These are phyloP conservation scores for Scedosporium aurantiacum DNA, from an alignment of 2,329 filamentous ascomycete species.

Conservation along the genomic window DNA sequence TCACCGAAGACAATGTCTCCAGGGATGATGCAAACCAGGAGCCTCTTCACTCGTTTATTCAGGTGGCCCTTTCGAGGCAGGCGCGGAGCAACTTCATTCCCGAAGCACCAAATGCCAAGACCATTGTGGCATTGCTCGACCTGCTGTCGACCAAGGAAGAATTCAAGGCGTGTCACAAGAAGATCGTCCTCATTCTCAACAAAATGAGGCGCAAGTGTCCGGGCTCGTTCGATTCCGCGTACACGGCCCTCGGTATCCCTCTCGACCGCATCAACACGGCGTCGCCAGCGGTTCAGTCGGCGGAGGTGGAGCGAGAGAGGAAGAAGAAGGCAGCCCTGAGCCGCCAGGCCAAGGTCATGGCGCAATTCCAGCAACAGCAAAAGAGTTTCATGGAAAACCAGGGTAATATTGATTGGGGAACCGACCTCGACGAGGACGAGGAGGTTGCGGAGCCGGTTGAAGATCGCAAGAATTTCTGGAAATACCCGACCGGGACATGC, in stretches of 20 bases:
- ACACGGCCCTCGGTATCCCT: conserved; percentile 51
- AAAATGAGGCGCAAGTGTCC: conserved; percentile 78
- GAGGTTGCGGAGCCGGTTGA: conserved; percentile 52
- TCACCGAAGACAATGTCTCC: conserved; percentile 64
- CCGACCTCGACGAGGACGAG: conserved; percentile 62
- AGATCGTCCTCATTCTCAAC: conserved; percentile 73
- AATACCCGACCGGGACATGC: conserved; percentile 85
- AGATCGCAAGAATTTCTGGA: conserved; percentile 60
- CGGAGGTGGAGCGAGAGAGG: conserved; percentile 62
- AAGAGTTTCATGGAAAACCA: conserved; percentile 89
- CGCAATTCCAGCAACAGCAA: conserved; percentile 94
- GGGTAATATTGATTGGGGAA: conserved; percentile 75
- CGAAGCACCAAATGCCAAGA: conserved; percentile 44
- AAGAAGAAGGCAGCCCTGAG: conserved; percentile 88
- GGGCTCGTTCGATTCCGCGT: conserved; percentile 57
- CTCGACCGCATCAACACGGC: conserved; percentile 72
- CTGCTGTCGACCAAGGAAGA: conserved; percentile 56
- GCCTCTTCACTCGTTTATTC: conserved; percentile 55
- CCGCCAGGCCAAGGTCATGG: conserved; percentile 89
- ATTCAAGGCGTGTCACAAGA: conserved; percentile 73
- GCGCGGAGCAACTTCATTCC: conserved; percentile 52
- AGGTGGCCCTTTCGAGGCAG: conserved; percentile 54
- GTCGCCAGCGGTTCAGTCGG: conserved; percentile 61
- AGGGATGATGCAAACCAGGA: conserved; percentile 39
- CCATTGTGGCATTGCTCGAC: conserved; percentile 53